These are phyloP conservation scores for Penicillium bovifimosum DNA, from an alignment of 495 filamentous ascomycete species.

Conservation along the genomic window DNA sequence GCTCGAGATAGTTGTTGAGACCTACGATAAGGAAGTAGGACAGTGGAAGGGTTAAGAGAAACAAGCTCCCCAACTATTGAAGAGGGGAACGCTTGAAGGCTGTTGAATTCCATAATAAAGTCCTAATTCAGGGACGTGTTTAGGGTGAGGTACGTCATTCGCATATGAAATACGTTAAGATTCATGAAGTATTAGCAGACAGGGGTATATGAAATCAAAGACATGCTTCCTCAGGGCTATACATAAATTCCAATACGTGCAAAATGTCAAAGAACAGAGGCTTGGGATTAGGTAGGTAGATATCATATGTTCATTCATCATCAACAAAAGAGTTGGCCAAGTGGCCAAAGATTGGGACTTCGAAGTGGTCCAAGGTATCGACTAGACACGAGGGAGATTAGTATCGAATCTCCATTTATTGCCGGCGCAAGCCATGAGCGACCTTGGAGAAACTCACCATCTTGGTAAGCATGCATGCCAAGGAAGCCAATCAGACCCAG, in stretches of 20 bases:
- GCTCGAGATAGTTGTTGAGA: no score
- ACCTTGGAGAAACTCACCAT: constrained; percentile 50
- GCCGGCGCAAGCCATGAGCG: background rate
- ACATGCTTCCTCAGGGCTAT: constrained; percentile 5
- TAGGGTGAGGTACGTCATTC: no score
- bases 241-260: constrained; percentile 14
- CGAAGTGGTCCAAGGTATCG: constrained; percentile 84
- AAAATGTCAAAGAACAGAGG: constrained; percentile 4
- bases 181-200: constrained; percentile 7
- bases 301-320: constrained; percentile 58
- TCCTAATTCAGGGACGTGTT: no score
- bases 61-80: no score
- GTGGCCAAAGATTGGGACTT: constrained; percentile 73
- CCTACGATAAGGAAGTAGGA: no score
- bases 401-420: background rate
- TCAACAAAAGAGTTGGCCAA: constrained; percentile 89
- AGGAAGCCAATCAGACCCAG: constrained; percentile 71
- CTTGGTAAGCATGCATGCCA: constrained; percentile 71
- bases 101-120: no score
- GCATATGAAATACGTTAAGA: no score
- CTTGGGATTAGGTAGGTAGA: background rate
- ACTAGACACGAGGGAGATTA: constrained; percentile 38
- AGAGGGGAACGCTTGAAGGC: no score
- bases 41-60: no score
- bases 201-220: constrained; percentile 21